Evolutionary conservation across 768 basidiomycete genomes (phyloP).

Genomic region (Kwoniella sp.): DNA sequence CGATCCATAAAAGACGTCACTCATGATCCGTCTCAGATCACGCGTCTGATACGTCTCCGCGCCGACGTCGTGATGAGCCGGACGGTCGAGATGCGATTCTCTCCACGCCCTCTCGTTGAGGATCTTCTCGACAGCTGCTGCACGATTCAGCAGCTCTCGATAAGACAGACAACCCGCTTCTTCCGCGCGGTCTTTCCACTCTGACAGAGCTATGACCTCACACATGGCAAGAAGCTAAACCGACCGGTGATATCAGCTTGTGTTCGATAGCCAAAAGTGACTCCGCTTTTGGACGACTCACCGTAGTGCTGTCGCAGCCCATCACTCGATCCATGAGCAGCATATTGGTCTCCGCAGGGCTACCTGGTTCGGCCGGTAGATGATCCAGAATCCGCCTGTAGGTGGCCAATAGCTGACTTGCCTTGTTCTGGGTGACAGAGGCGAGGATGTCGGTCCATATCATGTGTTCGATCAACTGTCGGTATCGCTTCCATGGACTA

Average conservation of each 20-base stretch:
- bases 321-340: constrained; percentile 25
- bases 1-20: constrained; percentile 26
- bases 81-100: constrained; percentile 22
- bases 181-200: constrained; percentile 27
- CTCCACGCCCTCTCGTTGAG: constrained; percentile 25
- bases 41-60: neutral
- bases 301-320: constrained; percentile 36
- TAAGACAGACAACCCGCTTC: constrained; percentile 19
- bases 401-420: constrained; percentile 14
- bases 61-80: neutral
- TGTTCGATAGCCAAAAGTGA: constrained; percentile 1
- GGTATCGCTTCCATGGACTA: constrained; percentile 23
- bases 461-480: constrained; percentile 20
- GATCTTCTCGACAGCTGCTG: constrained; percentile 19
- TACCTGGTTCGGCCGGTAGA: neutral
- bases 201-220: constrained; percentile 25
- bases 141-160: constrained; percentile 23
- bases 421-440: constrained; percentile 27
- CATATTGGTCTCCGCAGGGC: neutral
- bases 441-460: constrained; percentile 35
- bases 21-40: constrained; percentile 16
- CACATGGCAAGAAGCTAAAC: constrained; percentile 25
- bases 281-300: constrained; percentile 9
- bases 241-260: constrained; percentile 2
- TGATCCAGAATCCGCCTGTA: constrained; percentile 24